Base-by-base conservation (phyloP, 305 asterid species). In the Ruellia speciosa region DNA sequence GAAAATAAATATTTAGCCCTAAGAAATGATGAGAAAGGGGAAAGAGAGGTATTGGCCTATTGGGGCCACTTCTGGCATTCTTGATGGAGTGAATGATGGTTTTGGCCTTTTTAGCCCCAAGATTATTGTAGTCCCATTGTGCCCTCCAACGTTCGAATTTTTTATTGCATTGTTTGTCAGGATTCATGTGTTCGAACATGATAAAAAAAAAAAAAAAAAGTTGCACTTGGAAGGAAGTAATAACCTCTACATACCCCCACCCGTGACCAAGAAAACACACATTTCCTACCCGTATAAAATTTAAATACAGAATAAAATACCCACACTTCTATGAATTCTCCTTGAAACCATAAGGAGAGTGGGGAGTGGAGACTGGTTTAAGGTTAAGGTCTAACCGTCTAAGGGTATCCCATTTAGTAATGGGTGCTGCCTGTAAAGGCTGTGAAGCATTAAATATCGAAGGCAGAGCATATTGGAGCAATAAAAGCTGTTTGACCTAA, bases 81-180 rank as follows among this genome's bases (percentile, higher is more conserved):
- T 6, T 18, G 54, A 51, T 43, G 56, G 54, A 65, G 75, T 55
- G 64, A 63, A 65, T 70, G 70, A 63, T 65, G 80, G 39, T 43
- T 58, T 70, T 33, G 57, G 69, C 43, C 66, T 67, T 74, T 60
- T 2, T 64, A 46, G 66, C 37, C 40, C 18, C 52, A 34, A 54
- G 62, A 59, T 43, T 47, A 18, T 63, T 78, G 83, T 79, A 64
- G 80, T 77, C 69, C 75, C 66, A 24, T 52, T 62, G 49, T 60
- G 52, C 64, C 51, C 56, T 53, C 72, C 79, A 82, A 82, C 86
- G 86, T 82, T 82, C 83, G 69, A 77, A 72, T 68, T 66, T 74
- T 43, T 3, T 43, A 10, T 43, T 43, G n/a, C 11, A 10, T 43
- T 43, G n/a, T 11, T 43, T 43, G 48, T 11, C n/a, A 1, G 31